Conservation (phyloP, 106 monocot genomes). For the Agapanthus africanus region DNA sequence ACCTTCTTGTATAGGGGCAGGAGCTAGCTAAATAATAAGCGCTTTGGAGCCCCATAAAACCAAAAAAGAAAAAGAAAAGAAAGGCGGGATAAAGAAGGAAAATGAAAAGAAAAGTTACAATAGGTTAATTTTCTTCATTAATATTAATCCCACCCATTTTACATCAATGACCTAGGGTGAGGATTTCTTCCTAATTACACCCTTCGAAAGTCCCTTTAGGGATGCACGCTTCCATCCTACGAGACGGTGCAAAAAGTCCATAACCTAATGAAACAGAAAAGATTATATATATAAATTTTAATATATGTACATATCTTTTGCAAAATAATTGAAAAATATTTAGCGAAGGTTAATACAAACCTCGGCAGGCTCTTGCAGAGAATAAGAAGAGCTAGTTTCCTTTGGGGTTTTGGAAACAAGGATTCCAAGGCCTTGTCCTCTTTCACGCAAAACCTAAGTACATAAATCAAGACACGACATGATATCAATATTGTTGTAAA, state of each 20-base stretch:
- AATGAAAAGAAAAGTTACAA: too few species aligned
- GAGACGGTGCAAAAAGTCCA: constrained; percentile 40
- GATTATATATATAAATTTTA: neutral
- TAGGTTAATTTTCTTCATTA: too few species aligned
- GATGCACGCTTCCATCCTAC: constrained; percentile 64
- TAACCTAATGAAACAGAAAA: constrained; percentile 24
- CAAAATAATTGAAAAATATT: neutral
- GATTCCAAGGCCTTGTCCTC: constrained; percentile 81
- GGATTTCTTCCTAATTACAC: too few species aligned
- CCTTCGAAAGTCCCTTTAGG: too few species aligned
- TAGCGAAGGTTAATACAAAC: constrained; percentile 5
- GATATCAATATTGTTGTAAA: neutral
- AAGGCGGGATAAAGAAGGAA: too few species aligned
- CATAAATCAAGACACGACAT: neutral
- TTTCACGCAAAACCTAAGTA: constrained; percentile 34
- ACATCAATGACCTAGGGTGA: too few species aligned
- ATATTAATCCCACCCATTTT: too few species aligned
- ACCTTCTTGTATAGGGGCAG: too few species aligned
- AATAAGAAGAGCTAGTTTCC: constrained; percentile 78
- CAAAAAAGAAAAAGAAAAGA: too few species aligned
- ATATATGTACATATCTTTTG: neutral
- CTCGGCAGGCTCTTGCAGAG: constrained; percentile 84
- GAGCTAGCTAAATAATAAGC: too few species aligned
- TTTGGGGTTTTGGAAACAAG: constrained; percentile 77
- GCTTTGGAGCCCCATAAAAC: too few species aligned